Base-by-base conservation (phyloP, 1,139 yeast species). In the Diutina siamensis region DNA sequence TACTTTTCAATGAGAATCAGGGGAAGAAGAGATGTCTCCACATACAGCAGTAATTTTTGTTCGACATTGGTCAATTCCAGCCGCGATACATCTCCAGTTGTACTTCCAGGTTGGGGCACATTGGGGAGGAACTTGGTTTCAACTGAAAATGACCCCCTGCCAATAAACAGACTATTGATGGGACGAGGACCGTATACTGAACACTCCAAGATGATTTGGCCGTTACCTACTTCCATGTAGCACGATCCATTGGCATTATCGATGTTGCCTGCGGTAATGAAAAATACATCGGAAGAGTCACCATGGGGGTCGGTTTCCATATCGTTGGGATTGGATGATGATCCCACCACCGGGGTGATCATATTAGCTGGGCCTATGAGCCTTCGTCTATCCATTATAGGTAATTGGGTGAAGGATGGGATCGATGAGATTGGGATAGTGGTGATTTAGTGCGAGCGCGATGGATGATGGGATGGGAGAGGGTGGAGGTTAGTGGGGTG, bases 171-270 rank as follows among this genome's bases (percentile, higher is more conserved):
- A 0, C 89, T 88, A 50, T 86, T 70, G 44, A 84, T 80, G 5
- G 97, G 96, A 52, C 92, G 72, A 10, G 97, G 97, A 0, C 97
- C 97, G 61, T 82, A 86, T 0, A 89, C 82, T 1, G 88, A 74
- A 1, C 82, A 81, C 49, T 83, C 78, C n/a, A 38, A 38, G 13
- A 25, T 25, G 7, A 88, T 64, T 36, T 80, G 71, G 28, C 78
- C 75, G 45, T 72, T 73, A 15, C 76, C 83, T 12, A 74, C 70
- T 60, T 89, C 97, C 35, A 86, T 59, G 55, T 82, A 84, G 12
- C 94, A 75, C 9, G 95, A 86, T 1, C 97, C 97, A 56, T 81
- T 83, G 44, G 92, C 83, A 53, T 84, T 85, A 36, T 76, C 74
- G 19, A 83, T 77, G 46, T 49, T 51, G 36, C 55, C 55, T 7